Evolutionary conservation across 2,329 filamentous ascomycete species (phyloP), one percentile per base, ranked within the genome.

Genomic region (Teratosphaeria zuluensis): DNA sequence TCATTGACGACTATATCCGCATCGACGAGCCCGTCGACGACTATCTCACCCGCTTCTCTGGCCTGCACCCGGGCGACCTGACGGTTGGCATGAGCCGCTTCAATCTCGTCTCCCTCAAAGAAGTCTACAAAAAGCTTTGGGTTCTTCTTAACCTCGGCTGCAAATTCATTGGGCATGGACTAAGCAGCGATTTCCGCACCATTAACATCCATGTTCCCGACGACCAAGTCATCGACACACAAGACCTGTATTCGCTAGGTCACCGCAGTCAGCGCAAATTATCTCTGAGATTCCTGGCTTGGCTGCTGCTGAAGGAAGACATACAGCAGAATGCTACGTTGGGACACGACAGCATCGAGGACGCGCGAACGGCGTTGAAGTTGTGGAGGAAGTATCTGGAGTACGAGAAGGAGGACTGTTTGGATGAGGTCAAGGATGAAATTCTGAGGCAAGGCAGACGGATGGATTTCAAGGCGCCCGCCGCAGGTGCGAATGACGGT

Each of bases 81-180:
- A 91, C 96, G 66, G 85, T 87, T 30, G 81, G 84, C 58, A 80
- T 83, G n/a, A 89, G 88, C 51, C 83, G 81, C 57, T 92, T 96
- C 73, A 90, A 90, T 57, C 82, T 97, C 0, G 86, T 97, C 8
- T 83, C 88, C 1, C 80, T 97, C 48, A 99, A 99, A 72, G 83
- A 89, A 59, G 92, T 90, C 1, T 99, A 97, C 80, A 99, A 99
- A 76, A 96, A 96, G 73, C 84, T 99, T 32, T 99, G 95, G 95
- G 84, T 97, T 16, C 81, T 99, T 19, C 82, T 99, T 33, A 99
- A 99, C 70, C 81, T 97, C 0, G 94, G 94, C 54, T 96, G 91
- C 75, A 84, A 89, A 62, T 99, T 99, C 71, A 83, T 99, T 4
- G 94, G 94, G 2, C 94, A 99, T 69, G 92, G 92, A 3, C 80